Conservation (phyloP, 352 stramenopile genomes). For the Phytopythium mirpurense region DNA sequence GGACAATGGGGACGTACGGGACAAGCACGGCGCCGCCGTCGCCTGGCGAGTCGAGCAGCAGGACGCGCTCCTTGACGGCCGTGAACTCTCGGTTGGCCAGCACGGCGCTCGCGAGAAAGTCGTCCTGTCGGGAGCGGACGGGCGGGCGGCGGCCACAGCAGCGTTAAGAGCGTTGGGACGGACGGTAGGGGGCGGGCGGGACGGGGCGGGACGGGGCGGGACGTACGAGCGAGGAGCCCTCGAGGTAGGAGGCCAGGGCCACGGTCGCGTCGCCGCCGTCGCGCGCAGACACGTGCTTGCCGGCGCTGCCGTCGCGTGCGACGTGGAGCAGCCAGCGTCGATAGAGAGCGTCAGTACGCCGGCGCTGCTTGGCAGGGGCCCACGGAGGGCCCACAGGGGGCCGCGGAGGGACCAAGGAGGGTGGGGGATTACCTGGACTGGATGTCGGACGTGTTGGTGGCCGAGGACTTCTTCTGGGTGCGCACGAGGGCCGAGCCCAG, state of each 20-base stretch:
- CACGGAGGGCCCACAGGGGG: too few species aligned
- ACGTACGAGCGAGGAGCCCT: slow-evolving; percentile 75
- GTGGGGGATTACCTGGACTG: slow-evolving; percentile 80
- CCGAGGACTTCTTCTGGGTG: slow-evolving; percentile 72
- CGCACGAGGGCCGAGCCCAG: slow-evolving; percentile 72
- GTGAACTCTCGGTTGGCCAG: slow-evolving; percentile 91
- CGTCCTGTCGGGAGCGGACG: slow-evolving; percentile 43
- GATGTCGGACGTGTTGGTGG: slow-evolving; percentile 62
- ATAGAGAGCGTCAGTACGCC: too few species aligned
- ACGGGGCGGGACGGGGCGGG: too few species aligned
- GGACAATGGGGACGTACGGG: slow-evolving; percentile 32
- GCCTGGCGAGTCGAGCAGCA: slow-evolving; percentile 68
- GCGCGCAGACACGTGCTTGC: slow-evolving; percentile 76
- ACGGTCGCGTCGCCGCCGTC: slow-evolving; percentile 80
- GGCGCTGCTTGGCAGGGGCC: too few species aligned
- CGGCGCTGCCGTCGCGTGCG: slow-evolving; percentile 31
- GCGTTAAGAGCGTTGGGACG: neutral
- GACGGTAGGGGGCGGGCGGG: neutral
- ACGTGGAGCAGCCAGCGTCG: slow-evolving; percentile 3
- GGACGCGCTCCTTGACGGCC: slow-evolving; percentile 84
- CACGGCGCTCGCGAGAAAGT: slow-evolving; percentile 91
- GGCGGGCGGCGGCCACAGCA: neutral
- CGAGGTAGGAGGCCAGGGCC: slow-evolving; percentile 78
- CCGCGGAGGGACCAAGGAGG: too few species aligned
- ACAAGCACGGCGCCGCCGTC: slow-evolving; percentile 55